phyloP scores from a whole-genome alignment of 495 filamentous ascomycete species.

The Penicillium psychrofluorescens region DNA sequence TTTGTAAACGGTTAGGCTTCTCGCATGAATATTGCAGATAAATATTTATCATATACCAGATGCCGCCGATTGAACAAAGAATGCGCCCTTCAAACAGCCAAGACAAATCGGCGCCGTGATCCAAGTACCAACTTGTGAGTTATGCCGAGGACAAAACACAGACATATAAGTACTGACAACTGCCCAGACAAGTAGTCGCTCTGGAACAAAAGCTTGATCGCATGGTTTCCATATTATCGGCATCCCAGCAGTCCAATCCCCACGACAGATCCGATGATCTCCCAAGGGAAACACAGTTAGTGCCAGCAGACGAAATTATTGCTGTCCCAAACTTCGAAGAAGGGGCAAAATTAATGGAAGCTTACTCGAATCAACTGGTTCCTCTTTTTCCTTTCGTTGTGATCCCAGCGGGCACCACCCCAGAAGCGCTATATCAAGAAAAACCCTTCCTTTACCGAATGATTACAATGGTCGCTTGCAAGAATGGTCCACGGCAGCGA shows the following conservation, averaged over 20 bases:
- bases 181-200: conserved; percentile 9
- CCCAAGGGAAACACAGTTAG: background rate
- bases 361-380: conserved; percentile 10
- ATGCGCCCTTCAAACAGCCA: conserved; percentile 14
- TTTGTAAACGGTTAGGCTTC: conserved; percentile 13
- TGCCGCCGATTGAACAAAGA: conserved; percentile 18
- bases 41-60: conserved; percentile 2
- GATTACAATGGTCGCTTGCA: conserved; percentile 28
- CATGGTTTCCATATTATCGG: conserved; percentile 16
- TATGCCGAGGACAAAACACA: background rate
- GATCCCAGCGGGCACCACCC: conserved; percentile 17
- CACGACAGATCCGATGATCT: background rate
- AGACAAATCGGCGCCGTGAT: conserved; percentile 13
- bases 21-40: background rate
- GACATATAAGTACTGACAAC: background rate
- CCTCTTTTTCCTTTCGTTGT: conserved; percentile 32
- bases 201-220: conserved; percentile 17
- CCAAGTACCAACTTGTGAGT: conserved; percentile 6
- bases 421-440: conserved; percentile 18
- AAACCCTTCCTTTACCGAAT: conserved; percentile 30
- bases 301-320: background rate
- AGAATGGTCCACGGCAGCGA: conserved; percentile 12
- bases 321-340: background rate
- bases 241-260: conserved; percentile 2
- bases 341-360: conserved; percentile 5